Evolutionary conservation across 768 basidiomycete species (phyloP).

Genomic region (Pholiota molesta): DNA sequence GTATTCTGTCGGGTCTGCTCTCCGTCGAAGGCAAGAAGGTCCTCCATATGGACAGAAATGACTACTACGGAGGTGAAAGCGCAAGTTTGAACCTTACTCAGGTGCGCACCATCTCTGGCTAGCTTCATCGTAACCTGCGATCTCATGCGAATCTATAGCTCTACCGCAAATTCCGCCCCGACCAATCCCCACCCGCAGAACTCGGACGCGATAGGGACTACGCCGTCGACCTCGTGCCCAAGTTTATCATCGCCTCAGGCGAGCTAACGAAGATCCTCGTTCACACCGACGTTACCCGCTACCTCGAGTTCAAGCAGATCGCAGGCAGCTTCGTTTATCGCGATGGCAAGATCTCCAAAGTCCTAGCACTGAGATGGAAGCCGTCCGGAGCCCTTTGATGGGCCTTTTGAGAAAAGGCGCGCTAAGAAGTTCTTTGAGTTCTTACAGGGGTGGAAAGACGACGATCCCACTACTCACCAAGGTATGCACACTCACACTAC

Average conservation of each 20-base stretch:
- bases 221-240: conserved; percentile 96
- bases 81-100: conserved; percentile 97
- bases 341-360: conserved; percentile 96
- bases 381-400: conserved; percentile 93
- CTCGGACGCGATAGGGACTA: conserved; percentile 98
- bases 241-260: conserved; percentile 98
- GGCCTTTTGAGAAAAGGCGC: conserved; percentile 98
- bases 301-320: conserved; percentile 99
- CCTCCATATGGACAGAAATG: conserved; percentile 97
- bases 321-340: conserved; percentile 98
- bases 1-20: conserved; percentile 95
- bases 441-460: conserved; percentile 93
- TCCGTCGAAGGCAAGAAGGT: conserved; percentile 99
- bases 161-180: conserved; percentile 91
- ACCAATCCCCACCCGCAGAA: conserved; percentile 74
- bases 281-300: conserved; percentile 97
- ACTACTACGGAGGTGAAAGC: conserved; percentile 98
- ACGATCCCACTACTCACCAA: conserved; percentile 95
- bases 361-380: conserved; percentile 98
- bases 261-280: conserved; percentile 98
- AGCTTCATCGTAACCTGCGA: not conserved
- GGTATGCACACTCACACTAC: conserved; percentile 45
- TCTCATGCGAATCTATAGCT: conserved; percentile 53
- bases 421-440: conserved; percentile 99
- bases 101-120: conserved; percentile 43